Percentiles rank a stretch among this genome's conserved stretches.
Conservation (phyloP, 305 asterid genomes). For the Vinca major region DNA sequence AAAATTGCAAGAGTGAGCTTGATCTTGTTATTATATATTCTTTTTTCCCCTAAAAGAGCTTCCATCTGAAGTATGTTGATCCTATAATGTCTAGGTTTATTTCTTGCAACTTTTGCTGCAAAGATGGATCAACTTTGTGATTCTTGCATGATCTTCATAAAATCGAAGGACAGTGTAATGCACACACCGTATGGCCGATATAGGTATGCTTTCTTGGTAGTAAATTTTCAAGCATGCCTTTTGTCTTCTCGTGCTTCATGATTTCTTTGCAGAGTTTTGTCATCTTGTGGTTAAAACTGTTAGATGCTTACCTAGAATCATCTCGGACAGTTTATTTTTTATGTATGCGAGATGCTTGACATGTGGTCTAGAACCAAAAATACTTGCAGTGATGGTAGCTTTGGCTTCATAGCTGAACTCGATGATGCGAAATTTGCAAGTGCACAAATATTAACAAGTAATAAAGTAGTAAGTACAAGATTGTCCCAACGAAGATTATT, state of each 20-base stretch:
- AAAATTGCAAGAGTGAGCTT: constrained; percentile 62
- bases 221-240: background rate
- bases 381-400: background rate
- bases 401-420: background rate
- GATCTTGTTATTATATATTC: background rate
- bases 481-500: no score
- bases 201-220: constrained; percentile 37
- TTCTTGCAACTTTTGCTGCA: constrained; percentile 68
- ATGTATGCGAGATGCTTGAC: background rate
- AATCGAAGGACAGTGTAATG: constrained; percentile 37
- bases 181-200: constrained; percentile 33
- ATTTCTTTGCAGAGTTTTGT: background rate
- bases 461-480: no score
- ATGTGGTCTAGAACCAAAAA: background rate
- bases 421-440: no score
- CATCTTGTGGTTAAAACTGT: background rate
- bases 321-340: background rate
- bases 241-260: constrained; percentile 1
- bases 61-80: background rate
- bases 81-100: constrained; percentile 43
- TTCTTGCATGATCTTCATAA: constrained; percentile 56
- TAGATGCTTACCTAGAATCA: background rate
- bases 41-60: background rate
- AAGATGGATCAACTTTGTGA: constrained; percentile 76
- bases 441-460: no score